phyloP scores from a whole-genome alignment of 1,284 basidiomycete genomes.

The Rhodotorula sp. region DNA sequence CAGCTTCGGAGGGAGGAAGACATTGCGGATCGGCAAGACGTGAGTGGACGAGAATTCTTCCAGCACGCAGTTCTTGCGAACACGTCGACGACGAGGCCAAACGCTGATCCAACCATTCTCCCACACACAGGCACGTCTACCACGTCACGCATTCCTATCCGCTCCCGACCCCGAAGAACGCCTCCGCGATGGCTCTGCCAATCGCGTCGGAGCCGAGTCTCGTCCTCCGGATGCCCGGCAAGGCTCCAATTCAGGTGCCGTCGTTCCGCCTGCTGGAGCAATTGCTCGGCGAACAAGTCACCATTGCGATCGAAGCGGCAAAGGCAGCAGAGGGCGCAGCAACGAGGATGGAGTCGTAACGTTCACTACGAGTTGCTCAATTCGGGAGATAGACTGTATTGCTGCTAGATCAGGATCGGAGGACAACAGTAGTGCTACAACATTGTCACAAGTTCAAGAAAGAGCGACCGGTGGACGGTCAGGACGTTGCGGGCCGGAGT shows the following conservation, averaged over 20 bases:
- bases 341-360: not conserved
- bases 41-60: not conserved
- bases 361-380: too few species aligned
- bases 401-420: too few species aligned
- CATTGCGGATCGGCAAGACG: constrained; percentile 13
- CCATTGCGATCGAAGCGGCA: not conserved
- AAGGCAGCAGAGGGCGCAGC: not conserved
- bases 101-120: too few species aligned
- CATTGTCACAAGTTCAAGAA: not conserved
- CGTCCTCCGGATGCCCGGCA: constrained; percentile 20
- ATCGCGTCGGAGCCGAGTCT: constrained; percentile 7
- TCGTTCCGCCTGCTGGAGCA: constrained; percentile 17
- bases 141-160: constrained; percentile 24
- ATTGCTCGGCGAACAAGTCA: constrained; percentile 25
- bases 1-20: constrained; percentile 26
- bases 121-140: constrained; percentile 17
- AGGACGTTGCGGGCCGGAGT: constrained; percentile 59
- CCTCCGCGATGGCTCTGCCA: not conserved
- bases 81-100: too few species aligned
- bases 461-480: not conserved
- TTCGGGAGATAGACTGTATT: too few species aligned
- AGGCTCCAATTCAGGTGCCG: constrained; percentile 17
- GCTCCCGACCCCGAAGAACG: constrained; percentile 12
- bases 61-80: too few species aligned
- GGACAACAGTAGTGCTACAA: not conserved